These are phyloP conservation scores for Chlorella sp. DNA, from an alignment of 139 green algal genomes.

Conservation along the genomic window DNA sequence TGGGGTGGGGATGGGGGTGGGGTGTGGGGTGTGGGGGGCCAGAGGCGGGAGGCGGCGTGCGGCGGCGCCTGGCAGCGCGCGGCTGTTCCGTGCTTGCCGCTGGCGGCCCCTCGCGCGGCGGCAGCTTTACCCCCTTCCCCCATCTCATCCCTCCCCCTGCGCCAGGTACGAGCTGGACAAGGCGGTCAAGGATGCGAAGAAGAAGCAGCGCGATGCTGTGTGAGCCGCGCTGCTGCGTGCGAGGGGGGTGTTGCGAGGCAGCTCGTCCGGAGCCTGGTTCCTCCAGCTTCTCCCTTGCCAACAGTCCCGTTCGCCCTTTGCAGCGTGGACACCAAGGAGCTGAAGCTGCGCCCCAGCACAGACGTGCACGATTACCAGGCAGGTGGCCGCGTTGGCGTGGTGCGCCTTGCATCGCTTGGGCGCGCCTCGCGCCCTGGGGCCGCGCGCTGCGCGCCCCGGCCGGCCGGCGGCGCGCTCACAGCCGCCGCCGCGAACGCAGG, in stretches of 20 bases:
- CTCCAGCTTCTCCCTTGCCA: neutral
- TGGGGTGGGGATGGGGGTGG: too few relatives aligned
- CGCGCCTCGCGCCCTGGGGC: neutral
- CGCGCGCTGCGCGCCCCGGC: too few relatives aligned
- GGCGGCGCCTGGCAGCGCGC: too few relatives aligned
- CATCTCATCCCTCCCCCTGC: too few relatives aligned
- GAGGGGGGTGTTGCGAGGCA: neutral
- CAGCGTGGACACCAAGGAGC: slow-evolving; percentile 73
- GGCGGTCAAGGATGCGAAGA: slow-evolving; percentile 62
- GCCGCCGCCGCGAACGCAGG: slow-evolving; percentile 24
- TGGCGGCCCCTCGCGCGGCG: too few relatives aligned
- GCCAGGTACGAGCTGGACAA: slow-evolving; percentile 83
- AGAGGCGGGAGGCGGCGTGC: too few relatives aligned
- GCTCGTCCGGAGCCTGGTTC: neutral
- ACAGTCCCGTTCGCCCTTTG: neutral
- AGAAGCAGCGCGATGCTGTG: slow-evolving; percentile 62
- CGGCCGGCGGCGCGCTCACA: too few relatives aligned
- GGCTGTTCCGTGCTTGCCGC: too few relatives aligned
- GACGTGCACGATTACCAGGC: slow-evolving; percentile 80
- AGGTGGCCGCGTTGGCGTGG: neutral
- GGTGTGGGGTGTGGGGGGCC: too few relatives aligned
- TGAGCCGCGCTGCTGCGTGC: neutral
- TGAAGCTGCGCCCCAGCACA: slow-evolving; percentile 82
- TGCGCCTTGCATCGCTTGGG: neutral
- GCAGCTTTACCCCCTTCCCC: too few relatives aligned